Evolutionary conservation across 1,284 basidiomycete species (phyloP).

Genomic region (Malassezia restricta): DNA sequence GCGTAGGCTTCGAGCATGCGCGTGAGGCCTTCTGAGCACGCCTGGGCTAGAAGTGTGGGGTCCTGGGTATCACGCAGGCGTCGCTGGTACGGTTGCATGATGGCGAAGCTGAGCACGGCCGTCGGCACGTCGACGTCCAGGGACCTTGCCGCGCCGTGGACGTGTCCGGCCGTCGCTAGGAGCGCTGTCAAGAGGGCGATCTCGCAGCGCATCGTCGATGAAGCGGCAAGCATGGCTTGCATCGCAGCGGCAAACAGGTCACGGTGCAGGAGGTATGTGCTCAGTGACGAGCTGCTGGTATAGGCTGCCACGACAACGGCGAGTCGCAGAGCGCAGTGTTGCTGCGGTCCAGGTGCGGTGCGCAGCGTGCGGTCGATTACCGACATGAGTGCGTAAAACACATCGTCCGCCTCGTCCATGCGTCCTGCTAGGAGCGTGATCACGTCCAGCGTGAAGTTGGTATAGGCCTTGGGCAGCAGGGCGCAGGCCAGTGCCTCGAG

Average conservation of each 20-base stretch:
- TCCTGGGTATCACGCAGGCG: constrained; percentile 9
- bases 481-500: constrained; percentile 30
- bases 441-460: constrained; percentile 36
- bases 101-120: not conserved
- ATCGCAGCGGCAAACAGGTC: constrained; percentile 31
- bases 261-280: constrained; percentile 35
- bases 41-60: constrained; percentile 10
- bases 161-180: constrained; percentile 34
- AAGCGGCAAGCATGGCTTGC: constrained; percentile 13
- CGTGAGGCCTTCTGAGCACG: constrained; percentile 1
- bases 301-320: constrained; percentile 30
- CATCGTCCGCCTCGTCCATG: constrained; percentile 42
- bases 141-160: constrained; percentile 2
- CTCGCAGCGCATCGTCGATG: constrained; percentile 21
- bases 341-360: not conserved
- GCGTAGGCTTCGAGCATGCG: constrained; percentile 7
- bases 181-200: constrained; percentile 30
- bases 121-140: constrained; percentile 3
- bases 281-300: constrained; percentile 26
- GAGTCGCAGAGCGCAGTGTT: constrained; percentile 24
- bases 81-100: constrained; percentile 15
- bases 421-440: constrained; percentile 35
- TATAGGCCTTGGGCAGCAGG: constrained; percentile 31
- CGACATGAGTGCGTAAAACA: constrained; percentile 31
- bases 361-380: constrained; percentile 29